Percentiles rank a stretch among this genome's conserved stretches.
phyloP scores from a whole-genome alignment of 1,284 basidiomycete species.

The Tilletia walkeri region DNA sequence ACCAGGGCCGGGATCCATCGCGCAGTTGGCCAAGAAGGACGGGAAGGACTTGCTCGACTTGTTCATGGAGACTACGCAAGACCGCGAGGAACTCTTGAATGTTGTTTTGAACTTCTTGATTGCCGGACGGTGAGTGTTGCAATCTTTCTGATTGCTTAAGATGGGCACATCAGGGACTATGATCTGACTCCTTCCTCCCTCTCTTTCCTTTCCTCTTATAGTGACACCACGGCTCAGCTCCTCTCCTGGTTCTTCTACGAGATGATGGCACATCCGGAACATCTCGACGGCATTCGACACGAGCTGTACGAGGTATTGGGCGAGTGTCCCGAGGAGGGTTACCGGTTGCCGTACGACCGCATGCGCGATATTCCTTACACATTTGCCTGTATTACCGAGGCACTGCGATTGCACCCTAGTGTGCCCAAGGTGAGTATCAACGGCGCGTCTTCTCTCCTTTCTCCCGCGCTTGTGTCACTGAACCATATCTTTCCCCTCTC shows the following conservation, averaged over 20 bases:
- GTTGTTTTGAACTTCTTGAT: slow-evolving; percentile 46
- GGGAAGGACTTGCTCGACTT: slow-evolving; percentile 56
- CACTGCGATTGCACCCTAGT: slow-evolving; percentile 43
- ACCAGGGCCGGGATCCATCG: background rate
- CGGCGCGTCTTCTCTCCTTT: too few relatives aligned
- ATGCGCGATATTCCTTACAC: slow-evolving; percentile 33
- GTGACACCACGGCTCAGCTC: slow-evolving; percentile 44
- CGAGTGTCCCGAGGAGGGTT: slow-evolving; percentile 19
- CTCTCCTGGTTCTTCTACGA: slow-evolving; percentile 46
- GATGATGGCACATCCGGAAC: slow-evolving; percentile 32
- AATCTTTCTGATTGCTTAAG: too few relatives aligned
- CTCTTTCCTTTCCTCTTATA: too few relatives aligned
- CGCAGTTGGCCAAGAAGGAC: slow-evolving; percentile 24
- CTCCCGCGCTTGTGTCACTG: too few relatives aligned
- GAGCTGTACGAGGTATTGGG: slow-evolving; percentile 38
- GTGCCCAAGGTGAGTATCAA: slow-evolving; percentile 38
- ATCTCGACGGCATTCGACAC: slow-evolving; percentile 27
- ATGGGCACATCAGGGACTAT: too few relatives aligned
- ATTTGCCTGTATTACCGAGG: slow-evolving; percentile 40
- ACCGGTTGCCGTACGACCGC: slow-evolving; percentile 39
- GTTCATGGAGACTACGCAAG: slow-evolving; percentile 57
- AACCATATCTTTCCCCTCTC: background rate
- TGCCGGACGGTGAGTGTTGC: slow-evolving; percentile 28
- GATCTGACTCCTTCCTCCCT: too few relatives aligned
- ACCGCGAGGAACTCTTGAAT: slow-evolving; percentile 48